phyloP scores from a whole-genome alignment of 2,329 filamentous ascomycete species.

The Lasiodiplodia hormozganensis region DNA sequence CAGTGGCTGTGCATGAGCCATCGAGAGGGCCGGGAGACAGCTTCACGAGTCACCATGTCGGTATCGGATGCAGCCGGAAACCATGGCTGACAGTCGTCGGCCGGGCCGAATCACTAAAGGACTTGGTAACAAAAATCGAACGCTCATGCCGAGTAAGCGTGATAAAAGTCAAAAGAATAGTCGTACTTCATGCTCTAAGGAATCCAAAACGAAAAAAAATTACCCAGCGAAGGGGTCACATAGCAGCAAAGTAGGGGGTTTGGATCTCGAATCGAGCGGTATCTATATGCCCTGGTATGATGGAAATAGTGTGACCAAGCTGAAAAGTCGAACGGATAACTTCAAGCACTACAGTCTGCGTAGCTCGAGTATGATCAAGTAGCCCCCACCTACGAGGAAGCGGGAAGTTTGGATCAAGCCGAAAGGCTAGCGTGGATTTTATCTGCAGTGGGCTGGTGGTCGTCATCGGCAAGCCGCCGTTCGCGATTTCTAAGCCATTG shows the following conservation, averaged over 20 bases:
- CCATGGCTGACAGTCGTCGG: background rate
- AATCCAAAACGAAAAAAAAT: no score
- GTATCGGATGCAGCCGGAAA: background rate
- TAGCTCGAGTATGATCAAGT: no score
- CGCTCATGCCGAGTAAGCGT: background rate
- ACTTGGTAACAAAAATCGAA: background rate
- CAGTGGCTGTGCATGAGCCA: slow-evolving; percentile 5
- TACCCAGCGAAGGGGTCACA: no score
- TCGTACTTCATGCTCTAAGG: no score
- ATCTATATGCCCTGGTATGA: no score
- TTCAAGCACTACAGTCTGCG: no score
- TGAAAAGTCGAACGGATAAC: no score
- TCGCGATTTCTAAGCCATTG: background rate
- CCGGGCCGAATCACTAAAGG: background rate
- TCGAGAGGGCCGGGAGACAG: background rate
- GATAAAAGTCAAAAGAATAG: no score
- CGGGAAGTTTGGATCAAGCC: background rate
- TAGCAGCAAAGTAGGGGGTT: no score
- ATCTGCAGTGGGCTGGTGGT: background rate
- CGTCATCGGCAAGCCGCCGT: background rate
- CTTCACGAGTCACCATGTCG: background rate
- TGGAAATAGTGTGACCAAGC: no score
- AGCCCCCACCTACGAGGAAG: background rate
- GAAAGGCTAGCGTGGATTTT: background rate
- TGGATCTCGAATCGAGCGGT: no score